Percentiles rank a stretch among this genome's conserved stretches.
Conservation (phyloP, 2,329 filamentous ascomycete species). For the Pseudocercospora fijiensis region DNA sequence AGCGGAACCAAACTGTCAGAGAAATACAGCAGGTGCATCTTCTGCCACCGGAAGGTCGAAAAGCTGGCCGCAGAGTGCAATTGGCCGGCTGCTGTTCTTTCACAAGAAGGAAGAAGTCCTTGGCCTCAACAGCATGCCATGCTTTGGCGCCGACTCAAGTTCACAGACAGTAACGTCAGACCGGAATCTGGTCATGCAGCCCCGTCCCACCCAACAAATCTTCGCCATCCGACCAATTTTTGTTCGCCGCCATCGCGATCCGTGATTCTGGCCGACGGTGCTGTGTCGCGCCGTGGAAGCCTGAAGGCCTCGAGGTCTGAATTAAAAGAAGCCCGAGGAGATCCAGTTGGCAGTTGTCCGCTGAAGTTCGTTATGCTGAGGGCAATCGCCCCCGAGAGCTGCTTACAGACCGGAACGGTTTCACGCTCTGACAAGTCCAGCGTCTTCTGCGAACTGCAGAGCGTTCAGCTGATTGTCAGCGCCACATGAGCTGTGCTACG, state of each 20-base stretch:
- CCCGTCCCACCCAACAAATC: neutral
- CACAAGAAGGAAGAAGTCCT: conserved; percentile 5
- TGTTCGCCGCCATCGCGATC: neutral
- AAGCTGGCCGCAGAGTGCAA: neutral
- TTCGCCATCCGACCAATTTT: neutral
- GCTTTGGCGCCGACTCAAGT: neutral
- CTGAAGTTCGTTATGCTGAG: neutral
- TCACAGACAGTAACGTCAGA: neutral
- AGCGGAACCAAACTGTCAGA: conserved; percentile 1
- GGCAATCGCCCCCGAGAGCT: neutral
- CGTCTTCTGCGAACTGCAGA: no score
- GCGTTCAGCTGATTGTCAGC: neutral
- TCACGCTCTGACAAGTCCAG: neutral
- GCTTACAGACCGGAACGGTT: neutral
- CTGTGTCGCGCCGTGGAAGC: neutral
- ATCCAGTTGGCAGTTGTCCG: neutral
- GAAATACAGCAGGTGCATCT: neutral
- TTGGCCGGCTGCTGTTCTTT: neutral
- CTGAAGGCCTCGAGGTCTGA: neutral
- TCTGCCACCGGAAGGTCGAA: neutral
- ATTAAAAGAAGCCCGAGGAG: neutral
- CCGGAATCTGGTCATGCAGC: neutral
- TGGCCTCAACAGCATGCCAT: conserved; percentile 3
- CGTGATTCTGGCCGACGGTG: neutral
- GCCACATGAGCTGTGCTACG: neutral